Percentiles rank a stretch among this genome's conserved stretches.
Evolutionary conservation across 495 filamentous ascomycete species (phyloP).

Genomic region (Penicillium paradoxum): DNA sequence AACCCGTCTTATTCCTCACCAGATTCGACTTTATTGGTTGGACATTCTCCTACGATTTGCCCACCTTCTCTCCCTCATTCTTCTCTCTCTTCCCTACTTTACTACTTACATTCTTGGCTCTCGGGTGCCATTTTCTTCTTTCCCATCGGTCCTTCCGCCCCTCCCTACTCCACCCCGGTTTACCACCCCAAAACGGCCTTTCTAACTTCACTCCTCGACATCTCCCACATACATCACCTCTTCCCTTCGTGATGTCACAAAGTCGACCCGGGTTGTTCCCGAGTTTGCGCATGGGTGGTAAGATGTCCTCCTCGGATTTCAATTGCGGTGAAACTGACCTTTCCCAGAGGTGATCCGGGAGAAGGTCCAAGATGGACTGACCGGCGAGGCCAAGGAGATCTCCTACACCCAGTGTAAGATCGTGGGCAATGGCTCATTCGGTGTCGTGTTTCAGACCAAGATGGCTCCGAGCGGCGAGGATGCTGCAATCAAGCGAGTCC

Average conservation of each 20-base stretch:
- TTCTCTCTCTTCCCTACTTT: slow-evolving; percentile 7
- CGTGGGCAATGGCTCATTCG: slow-evolving; percentile 98
- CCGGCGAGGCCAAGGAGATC: slow-evolving; percentile 91
- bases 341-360: slow-evolving; percentile 88
- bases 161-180: slow-evolving; percentile 16
- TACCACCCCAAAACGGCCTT: slow-evolving; percentile 25
- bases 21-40: slow-evolving; percentile 9
- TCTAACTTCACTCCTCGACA: slow-evolving; percentile 24
- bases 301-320: slow-evolving; percentile 27
- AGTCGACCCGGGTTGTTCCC: slow-evolving; percentile 71
- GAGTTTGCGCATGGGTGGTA: slow-evolving; percentile 79
- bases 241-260: slow-evolving; percentile 56
- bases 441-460: slow-evolving; percentile 98
- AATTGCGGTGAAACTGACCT: slow-evolving; percentile 13
- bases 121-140: slow-evolving; percentile 18
- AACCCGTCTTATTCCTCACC: slow-evolving; percentile 7
- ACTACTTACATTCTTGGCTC: slow-evolving; percentile 20
- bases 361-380: slow-evolving; percentile 97
- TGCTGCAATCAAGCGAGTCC: slow-evolving; percentile 95
- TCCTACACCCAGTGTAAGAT: slow-evolving; percentile 99
- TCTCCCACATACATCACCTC: slow-evolving; percentile 19
- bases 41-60: slow-evolving; percentile 8
- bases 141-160: slow-evolving; percentile 29
- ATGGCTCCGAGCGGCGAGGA: slow-evolving; percentile 95
- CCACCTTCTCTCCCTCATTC: slow-evolving; percentile 8